Base-by-base conservation (phyloP, 1,284 basidiomycete species). In the Omphalotus olearius region DNA sequence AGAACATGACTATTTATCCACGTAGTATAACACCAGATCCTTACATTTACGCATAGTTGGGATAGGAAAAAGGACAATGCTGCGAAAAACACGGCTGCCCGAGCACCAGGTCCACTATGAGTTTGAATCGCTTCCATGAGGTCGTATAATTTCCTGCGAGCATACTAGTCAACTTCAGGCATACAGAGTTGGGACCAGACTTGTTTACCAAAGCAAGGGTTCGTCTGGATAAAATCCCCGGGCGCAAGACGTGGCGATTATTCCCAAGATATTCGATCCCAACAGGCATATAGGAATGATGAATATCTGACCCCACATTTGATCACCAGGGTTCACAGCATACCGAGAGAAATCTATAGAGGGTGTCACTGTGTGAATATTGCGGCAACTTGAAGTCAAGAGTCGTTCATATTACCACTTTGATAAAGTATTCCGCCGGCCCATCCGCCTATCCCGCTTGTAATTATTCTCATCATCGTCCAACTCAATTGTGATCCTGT, bases 361-460 rank as follows among this genome's bases (percentile, higher is more conserved):
- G 18, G 11, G 41, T 13, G 11, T 17, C 6, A 28, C 14, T n/a
- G 30, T 13, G 25, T 35, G 10, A 11, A 7, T 23, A 3, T 28
- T 11, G 48, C 23, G 17, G 13, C 20, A 20, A 14, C 28, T 20
- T 18, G 36, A 26, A 7, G 18, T 18, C 26, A 3, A 47, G n/a
- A 28, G 18, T 3, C n/a, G n/a, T n/a, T n/a, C n/a, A 7, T 56
- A 57, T 36, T 45, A 64, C 66, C 66, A 53, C 65, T 66, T 42
- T 67, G 65, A 50, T 67, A 67, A 25, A 67, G 56, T 16, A 69
- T 66, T 4, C 65, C 65, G 30, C 67, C 66, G 20, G 65, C 60
- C 65, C 65, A 68, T 1, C 60, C 64, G 3, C 67, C 67, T 38
- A 65, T 61, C 1, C 62, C 62, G 52, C 66, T 64, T 9, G 62